These are phyloP conservation scores for Rubia tinctorum DNA, from an alignment of 305 asterid species.

Conservation along the genomic window DNA sequence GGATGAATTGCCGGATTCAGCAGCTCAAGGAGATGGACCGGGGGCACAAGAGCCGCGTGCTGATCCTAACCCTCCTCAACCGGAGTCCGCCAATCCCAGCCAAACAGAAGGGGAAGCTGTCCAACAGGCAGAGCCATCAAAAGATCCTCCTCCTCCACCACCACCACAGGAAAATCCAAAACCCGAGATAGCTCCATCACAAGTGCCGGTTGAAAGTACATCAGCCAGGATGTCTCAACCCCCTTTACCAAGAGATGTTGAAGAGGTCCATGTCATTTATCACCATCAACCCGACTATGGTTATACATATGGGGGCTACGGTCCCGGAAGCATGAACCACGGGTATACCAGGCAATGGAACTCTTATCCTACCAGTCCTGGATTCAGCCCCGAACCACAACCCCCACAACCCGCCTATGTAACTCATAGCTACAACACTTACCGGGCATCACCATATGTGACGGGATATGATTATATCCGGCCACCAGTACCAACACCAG, in stretches of 20 bases:
- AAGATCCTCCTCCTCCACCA: slow-evolving; percentile 9
- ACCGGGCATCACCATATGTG: slow-evolving; percentile 64
- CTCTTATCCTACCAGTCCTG: slow-evolving; percentile 27
- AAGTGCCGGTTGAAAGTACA: slow-evolving; percentile 33
- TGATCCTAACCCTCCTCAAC: slow-evolving; percentile 12
- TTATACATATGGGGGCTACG: slow-evolving; percentile 23
- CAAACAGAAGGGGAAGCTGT: slow-evolving; percentile 39
- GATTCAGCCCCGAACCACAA: slow-evolving; percentile 25
- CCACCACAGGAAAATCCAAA: slow-evolving; percentile 30
- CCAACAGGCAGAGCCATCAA: slow-evolving; percentile 33
- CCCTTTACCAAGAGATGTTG: slow-evolving; percentile 41
- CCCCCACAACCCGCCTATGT: slow-evolving; percentile 20
- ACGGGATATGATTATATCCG: slow-evolving; percentile 56
- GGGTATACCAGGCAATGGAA: slow-evolving; percentile 30
- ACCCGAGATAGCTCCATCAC: slow-evolving; percentile 18
- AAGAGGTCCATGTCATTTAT: slow-evolving; percentile 66
- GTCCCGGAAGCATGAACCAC: slow-evolving; percentile 30
- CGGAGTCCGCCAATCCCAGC: slow-evolving; percentile 27
- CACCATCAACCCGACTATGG: slow-evolving; percentile 74
- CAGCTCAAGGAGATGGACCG: slow-evolving; percentile 30
- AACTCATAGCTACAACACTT: slow-evolving; percentile 37
- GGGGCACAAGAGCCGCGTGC: slow-evolving; percentile 1
- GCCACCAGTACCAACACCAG: slow-evolving; percentile 29
- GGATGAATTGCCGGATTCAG: slow-evolving; percentile 32
- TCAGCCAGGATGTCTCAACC: slow-evolving; percentile 31